A percentile compares a stretch with the other conserved stretches of the same genome.
These are phyloP conservation scores for Berkeleyomyces rouxiae DNA, from an alignment of 2,329 filamentous ascomycete species.

Conservation along the genomic window DNA sequence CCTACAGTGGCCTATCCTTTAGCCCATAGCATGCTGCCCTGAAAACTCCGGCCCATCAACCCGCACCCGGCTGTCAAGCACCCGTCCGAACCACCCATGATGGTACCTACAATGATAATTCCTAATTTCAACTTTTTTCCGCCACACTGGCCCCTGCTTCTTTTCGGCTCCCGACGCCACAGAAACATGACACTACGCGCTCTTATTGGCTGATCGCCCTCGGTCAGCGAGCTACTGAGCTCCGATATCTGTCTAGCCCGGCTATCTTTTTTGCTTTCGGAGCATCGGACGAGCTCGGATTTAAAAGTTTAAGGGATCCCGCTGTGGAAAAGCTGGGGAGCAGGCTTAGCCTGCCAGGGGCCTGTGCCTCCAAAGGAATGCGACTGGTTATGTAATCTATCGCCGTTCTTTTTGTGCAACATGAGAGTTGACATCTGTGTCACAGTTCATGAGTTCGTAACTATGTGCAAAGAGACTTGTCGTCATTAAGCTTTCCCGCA, in stretches of 20 bases:
- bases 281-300: background rate
- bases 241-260: background rate
- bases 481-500: too few relatives aligned
- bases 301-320: background rate
- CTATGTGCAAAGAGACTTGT: too few relatives aligned
- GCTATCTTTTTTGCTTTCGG: background rate
- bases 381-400: background rate
- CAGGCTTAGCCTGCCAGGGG: background rate
- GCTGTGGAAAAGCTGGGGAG: background rate
- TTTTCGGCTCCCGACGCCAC: background rate
- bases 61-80: background rate
- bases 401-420: background rate
- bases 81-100: background rate
- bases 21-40: too few relatives aligned
- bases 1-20: too few relatives aligned
- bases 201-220: background rate
- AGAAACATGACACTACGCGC: background rate
- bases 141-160: background rate
- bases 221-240: background rate
- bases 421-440: background rate
- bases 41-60: background rate
- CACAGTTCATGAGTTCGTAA: too few relatives aligned
- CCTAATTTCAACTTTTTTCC: background rate
- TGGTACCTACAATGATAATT: background rate
- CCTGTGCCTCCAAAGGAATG: background rate